Evolutionary conservation across 1,139 yeast genomes (phyloP).

Genomic region (Yamadazyma friedrichii): DNA sequence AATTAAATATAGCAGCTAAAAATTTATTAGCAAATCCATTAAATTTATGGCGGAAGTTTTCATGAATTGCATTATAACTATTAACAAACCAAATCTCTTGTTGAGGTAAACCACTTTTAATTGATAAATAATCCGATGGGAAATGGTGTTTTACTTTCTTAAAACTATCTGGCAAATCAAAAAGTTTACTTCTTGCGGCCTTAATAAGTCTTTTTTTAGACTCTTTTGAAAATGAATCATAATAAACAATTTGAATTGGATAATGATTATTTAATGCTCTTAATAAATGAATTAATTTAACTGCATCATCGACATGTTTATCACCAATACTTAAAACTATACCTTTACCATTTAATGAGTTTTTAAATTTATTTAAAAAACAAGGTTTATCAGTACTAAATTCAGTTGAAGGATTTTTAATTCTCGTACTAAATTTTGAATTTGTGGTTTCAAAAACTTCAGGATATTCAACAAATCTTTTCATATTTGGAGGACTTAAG

Average conservation of each 20-base stretch:
- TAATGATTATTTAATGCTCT: constrained; percentile 44
- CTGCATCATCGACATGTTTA: constrained; percentile 42
- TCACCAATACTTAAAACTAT: constrained; percentile 51
- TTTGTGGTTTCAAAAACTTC: constrained; percentile 19
- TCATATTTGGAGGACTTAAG: constrained; percentile 37
- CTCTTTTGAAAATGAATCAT: constrained; percentile 26
- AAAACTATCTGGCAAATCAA: constrained; percentile 26
- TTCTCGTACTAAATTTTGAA: constrained; percentile 10
- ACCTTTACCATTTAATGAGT: constrained; percentile 44
- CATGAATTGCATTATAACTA: constrained; percentile 25
- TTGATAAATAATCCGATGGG: constrained; percentile 21
- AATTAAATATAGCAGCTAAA: constrained; percentile 33
- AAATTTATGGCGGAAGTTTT: constrained; percentile 24
- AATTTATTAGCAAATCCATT: constrained; percentile 28
- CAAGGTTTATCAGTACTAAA: constrained; percentile 24
- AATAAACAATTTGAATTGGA: constrained; percentile 57
- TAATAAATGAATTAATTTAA: constrained; percentile 42
- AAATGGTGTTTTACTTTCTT: constrained; percentile 20
- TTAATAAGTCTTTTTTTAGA: constrained; percentile 23
- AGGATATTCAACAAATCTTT: constrained; percentile 18
- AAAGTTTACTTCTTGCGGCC: constrained; percentile 29
- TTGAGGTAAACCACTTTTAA: constrained; percentile 27
- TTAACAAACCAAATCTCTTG: constrained; percentile 41
- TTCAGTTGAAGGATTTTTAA: constrained; percentile 15
- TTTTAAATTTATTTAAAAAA: constrained; percentile 39